A percentile compares a stretch with the other conserved stretches of the same genome.
Evolutionary conservation across 1,284 basidiomycete genomes (phyloP).

Genomic region (Cryptococcus sp.): DNA sequence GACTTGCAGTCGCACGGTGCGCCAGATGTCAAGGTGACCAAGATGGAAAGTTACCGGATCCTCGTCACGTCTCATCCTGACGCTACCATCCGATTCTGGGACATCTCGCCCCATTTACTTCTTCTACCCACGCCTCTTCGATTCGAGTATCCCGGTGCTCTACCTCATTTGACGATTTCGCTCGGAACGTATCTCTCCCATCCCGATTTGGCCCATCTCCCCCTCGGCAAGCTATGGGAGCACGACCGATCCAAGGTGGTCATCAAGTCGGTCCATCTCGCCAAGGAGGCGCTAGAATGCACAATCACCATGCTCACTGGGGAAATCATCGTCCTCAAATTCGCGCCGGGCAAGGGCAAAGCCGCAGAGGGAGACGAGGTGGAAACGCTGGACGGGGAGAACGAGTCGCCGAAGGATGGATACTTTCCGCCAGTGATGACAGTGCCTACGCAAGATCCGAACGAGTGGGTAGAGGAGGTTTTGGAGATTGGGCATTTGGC

Average conservation of each 20-base stretch:
- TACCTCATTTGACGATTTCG: conserved; percentile 62
- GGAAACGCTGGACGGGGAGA: conserved; percentile 26
- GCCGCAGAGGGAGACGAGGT: conserved; percentile 18
- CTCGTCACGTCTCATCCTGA: conserved; percentile 63
- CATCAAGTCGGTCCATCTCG: conserved; percentile 58
- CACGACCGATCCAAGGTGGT: conserved; percentile 36
- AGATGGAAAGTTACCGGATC: conserved; percentile 59
- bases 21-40: conserved; percentile 38
- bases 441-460: neutral
- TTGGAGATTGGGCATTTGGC: conserved; percentile 40
- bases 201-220: conserved; percentile 35
- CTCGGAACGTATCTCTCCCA: conserved; percentile 50
- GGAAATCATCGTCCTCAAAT: conserved; percentile 60
- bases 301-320: conserved; percentile 60
- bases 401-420: conserved; percentile 13
- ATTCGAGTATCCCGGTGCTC: conserved; percentile 56
- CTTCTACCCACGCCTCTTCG: conserved; percentile 49
- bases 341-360: conserved; percentile 43
- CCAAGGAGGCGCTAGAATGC: conserved; percentile 62
- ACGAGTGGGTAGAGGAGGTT: conserved; percentile 39
- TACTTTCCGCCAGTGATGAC: conserved; percentile 27
- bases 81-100: conserved; percentile 53
- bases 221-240: conserved; percentile 40
- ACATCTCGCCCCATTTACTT: conserved; percentile 61
- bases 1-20: conserved; percentile 41